phyloP scores from a whole-genome alignment of 768 basidiomycete species.

The Lentinus tigrinus region DNA sequence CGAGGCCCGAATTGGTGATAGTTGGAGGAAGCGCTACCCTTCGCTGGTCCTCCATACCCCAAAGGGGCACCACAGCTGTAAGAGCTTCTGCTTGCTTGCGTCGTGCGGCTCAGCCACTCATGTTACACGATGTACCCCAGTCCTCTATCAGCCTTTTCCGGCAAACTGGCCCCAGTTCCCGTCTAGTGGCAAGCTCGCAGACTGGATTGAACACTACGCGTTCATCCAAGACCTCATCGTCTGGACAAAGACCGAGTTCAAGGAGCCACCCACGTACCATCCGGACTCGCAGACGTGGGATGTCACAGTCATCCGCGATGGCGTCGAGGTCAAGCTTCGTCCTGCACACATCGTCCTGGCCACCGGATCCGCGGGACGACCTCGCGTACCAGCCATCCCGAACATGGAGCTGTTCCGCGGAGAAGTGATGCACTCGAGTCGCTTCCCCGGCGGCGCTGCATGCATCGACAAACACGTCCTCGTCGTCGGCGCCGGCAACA shows the following conservation, averaged over 20 bases:
- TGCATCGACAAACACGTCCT: constrained; percentile 64
- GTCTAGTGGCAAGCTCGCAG: constrained; percentile 59
- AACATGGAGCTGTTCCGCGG: constrained; percentile 52
- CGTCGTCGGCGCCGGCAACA: constrained; percentile 61
- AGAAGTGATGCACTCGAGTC: constrained; percentile 48
- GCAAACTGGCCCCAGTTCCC: constrained; percentile 23
- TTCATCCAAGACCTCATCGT: constrained; percentile 58
- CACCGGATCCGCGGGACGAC: constrained; percentile 49
- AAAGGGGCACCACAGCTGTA: constrained; percentile 23
- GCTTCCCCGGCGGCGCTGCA: constrained; percentile 47
- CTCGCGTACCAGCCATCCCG: constrained; percentile 44
- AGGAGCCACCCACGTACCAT: constrained; percentile 36
- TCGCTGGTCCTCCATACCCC: constrained; percentile 45
- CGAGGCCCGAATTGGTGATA: constrained; percentile 51
- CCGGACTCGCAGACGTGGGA: constrained; percentile 42
- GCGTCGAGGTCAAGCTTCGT: constrained; percentile 36
- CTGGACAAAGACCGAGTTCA: constrained; percentile 53
- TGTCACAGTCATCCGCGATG: constrained; percentile 39
- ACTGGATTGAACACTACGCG: constrained; percentile 66
- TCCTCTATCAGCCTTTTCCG: constrained; percentile 8
- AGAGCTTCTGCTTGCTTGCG: constrained; percentile 40
- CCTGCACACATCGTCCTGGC: constrained; percentile 56
- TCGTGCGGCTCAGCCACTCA: too few relatives aligned
- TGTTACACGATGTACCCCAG: background rate
- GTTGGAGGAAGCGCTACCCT: constrained; percentile 61